Percentiles rank a stretch among this genome's conserved stretches.
Evolutionary conservation across 2,329 filamentous ascomycete genomes (phyloP).

Genomic region (Magnaporthales sp.): DNA sequence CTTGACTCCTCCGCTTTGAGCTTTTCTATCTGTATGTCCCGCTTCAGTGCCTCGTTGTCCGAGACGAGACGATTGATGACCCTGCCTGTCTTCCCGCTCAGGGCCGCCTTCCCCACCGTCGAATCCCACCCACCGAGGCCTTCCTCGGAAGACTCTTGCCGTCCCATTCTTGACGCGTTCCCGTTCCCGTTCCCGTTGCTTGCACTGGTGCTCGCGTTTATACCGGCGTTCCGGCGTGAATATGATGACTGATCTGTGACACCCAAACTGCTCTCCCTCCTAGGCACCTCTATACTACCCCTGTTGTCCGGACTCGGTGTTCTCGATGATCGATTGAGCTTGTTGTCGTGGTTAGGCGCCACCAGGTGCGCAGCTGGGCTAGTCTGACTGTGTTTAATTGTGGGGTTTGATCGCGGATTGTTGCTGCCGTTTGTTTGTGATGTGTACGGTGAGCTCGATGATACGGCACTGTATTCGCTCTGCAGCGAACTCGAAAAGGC

Average conservation of each 20-base stretch:
- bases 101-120: constrained; percentile 58
- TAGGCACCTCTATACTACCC: constrained; percentile 17
- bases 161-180: constrained; percentile 10
- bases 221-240: neutral
- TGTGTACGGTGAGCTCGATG: constrained; percentile 27
- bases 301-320: constrained; percentile 10
- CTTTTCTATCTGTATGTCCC: constrained; percentile 60
- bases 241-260: constrained; percentile 4
- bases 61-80: constrained; percentile 76
- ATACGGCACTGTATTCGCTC: constrained; percentile 42
- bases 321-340: constrained; percentile 9
- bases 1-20: constrained; percentile 62
- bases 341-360: neutral
- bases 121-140: constrained; percentile 42
- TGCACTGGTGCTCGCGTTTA: neutral
- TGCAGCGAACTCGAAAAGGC: constrained; percentile 47
- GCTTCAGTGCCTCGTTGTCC: constrained; percentile 69
- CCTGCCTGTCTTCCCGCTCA: constrained; percentile 61
- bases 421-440: constrained; percentile 20
- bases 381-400: constrained; percentile 24
- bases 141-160: constrained; percentile 16
- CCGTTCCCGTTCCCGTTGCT: too few relatives aligned
- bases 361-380: constrained; percentile 8
- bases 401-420: constrained; percentile 20
- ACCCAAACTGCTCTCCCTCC: constrained; percentile 14